A percentile compares a stretch with the other conserved stretches of the same genome.
phyloP scores from a whole-genome alignment of 1,284 basidiomycete species.

The Singerocomus rubriflavus region DNA sequence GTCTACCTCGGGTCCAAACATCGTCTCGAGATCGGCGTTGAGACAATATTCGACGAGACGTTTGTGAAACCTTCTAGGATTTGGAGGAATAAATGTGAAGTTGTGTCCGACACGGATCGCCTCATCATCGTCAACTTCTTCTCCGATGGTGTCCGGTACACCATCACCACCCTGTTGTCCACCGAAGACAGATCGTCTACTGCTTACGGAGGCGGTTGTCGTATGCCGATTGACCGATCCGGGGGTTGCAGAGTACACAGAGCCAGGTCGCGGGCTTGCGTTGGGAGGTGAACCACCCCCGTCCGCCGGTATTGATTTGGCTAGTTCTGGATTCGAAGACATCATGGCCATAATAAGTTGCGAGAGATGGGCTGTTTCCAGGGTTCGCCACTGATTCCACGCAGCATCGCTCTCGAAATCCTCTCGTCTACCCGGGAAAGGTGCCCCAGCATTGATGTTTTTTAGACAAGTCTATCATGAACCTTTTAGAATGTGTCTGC shows the following conservation, averaged over 20 bases:
- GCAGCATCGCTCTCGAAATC: constrained; percentile 83
- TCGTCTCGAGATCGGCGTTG: constrained; percentile 82
- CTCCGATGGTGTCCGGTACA: constrained; percentile 39
- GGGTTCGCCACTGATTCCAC: constrained; percentile 81
- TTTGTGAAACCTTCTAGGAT: constrained; percentile 83
- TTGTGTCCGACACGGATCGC: constrained; percentile 66
- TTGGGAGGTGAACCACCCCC: constrained; percentile 41
- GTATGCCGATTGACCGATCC: constrained; percentile 45
- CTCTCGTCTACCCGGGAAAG: constrained; percentile 82
- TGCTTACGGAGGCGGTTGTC: constrained; percentile 51
- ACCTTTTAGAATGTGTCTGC: constrained; percentile 2
- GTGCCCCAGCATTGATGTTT: constrained; percentile 81
- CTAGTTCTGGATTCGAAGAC: constrained; percentile 82
- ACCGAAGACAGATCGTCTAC: constrained; percentile 55
- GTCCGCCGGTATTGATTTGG: constrained; percentile 70
- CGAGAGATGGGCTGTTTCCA: constrained; percentile 83
- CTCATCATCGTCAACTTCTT: constrained; percentile 58
- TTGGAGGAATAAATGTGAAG: constrained; percentile 89
- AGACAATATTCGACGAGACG: constrained; percentile 84
- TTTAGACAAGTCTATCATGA: constrained; percentile 72
- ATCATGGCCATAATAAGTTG: constrained; percentile 90
- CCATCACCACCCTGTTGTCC: constrained; percentile 28
- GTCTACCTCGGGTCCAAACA: constrained; percentile 82
- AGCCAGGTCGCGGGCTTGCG: constrained; percentile 49
- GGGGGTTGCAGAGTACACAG: constrained; percentile 45